These are phyloP conservation scores for Camelina neglecta DNA, from an alignment of 345 rosid genomes.

Conservation along the genomic window DNA sequence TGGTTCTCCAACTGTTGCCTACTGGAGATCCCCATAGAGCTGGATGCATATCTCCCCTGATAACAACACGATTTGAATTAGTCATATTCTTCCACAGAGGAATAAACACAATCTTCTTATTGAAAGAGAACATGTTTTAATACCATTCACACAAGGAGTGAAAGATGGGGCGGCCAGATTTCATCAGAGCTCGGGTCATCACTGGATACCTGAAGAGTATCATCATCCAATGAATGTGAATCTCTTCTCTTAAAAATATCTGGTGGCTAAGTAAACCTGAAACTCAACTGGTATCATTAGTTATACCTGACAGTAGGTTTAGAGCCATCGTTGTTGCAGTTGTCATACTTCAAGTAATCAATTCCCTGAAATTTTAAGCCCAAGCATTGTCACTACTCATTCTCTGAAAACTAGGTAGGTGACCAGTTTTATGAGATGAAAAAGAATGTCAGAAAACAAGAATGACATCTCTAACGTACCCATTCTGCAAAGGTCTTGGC, in stretches of 20 bases:
- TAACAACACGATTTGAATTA: background rate
- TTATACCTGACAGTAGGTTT: slow-evolving; percentile 69
- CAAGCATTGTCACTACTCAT: slow-evolving; percentile 23
- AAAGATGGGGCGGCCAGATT: slow-evolving; percentile 77
- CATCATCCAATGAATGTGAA: slow-evolving; percentile 1
- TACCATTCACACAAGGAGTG: slow-evolving; percentile 94
- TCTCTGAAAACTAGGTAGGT: background rate
- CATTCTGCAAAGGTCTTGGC: slow-evolving; percentile 90
- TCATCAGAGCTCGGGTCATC: slow-evolving; percentile 84
- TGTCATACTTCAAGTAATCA: slow-evolving; percentile 93
- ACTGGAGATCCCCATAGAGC: slow-evolving; percentile 80
- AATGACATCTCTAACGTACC: slow-evolving; percentile 49
- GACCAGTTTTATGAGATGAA: background rate
- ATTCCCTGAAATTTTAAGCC: slow-evolving; percentile 59
- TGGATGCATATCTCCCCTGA: slow-evolving; percentile 90
- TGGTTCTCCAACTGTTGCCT: slow-evolving; percentile 98
- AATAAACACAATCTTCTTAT: background rate
- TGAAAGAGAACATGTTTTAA: slow-evolving; percentile 7
- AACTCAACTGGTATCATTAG: background rate
- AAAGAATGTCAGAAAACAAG: slow-evolving; percentile 3
- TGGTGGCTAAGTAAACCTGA: background rate
- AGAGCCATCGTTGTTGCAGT: slow-evolving; percentile 68
- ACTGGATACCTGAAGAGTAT: slow-evolving; percentile 66
- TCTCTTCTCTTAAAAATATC: background rate
- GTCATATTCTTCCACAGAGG: background rate